Conservation (phyloP, 2,329 filamentous ascomycete species). For the Chaetomium strumarium region DNA sequence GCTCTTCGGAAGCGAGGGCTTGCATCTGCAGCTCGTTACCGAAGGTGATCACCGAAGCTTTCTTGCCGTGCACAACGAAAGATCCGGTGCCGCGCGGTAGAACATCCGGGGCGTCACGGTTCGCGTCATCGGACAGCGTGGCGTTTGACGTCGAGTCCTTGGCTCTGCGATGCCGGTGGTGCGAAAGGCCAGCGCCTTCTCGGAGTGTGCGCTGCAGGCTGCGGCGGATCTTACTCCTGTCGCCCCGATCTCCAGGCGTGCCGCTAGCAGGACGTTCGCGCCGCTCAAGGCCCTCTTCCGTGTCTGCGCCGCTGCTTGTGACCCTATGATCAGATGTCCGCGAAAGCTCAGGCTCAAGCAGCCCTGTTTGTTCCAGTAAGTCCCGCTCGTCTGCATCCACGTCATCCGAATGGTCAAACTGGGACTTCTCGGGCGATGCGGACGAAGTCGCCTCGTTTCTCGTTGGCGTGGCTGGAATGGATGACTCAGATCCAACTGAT, state of each 20-base stretch:
- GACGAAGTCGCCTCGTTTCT: constrained; percentile 29
- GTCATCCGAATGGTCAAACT: constrained; percentile 35
- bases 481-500: constrained; percentile 33
- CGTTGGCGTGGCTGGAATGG: constrained; percentile 30
- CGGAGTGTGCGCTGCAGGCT: constrained; percentile 86
- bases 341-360: constrained; percentile 46
- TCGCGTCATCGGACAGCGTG: constrained; percentile 41
- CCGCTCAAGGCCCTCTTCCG: constrained; percentile 37
- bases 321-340: constrained; percentile 35
- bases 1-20: constrained; percentile 67
- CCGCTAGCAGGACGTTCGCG: constrained; percentile 23
- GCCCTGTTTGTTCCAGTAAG: constrained; percentile 60
- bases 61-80: constrained; percentile 96
- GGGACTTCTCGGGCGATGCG: constrained; percentile 28
- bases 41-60: constrained; percentile 95
- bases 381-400: constrained; percentile 63
- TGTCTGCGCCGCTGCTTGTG: constrained; percentile 35
- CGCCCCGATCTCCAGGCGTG: constrained; percentile 40
- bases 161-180: constrained; percentile 68
- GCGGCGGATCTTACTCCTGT: constrained; percentile 67
- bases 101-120: constrained; percentile 49
- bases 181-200: constrained; percentile 64
- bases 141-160: constrained; percentile 64
- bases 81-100: constrained; percentile 75
- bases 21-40: constrained; percentile 87